Percentiles rank a stretch among this genome's conserved stretches.
These are phyloP conservation scores for Rhodamnia argentea DNA, from an alignment of 345 rosid genomes.

Conservation along the genomic window DNA sequence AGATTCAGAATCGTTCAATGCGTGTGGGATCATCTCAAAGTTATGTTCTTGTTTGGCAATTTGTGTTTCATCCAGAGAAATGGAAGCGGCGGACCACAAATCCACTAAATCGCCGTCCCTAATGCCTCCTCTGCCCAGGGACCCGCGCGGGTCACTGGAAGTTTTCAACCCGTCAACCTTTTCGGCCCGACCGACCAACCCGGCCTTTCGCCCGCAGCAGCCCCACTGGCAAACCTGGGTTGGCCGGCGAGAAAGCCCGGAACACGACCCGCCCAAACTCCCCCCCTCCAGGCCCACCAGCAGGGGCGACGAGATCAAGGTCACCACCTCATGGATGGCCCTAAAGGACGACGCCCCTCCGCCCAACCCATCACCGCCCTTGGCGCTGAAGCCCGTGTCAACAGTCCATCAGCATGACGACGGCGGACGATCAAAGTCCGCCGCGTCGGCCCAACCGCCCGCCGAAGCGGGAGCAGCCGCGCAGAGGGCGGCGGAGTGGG, in stretches of 20 bases:
- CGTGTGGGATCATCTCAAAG: not conserved
- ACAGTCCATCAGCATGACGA: not conserved
- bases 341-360: slow-evolving; percentile 29
- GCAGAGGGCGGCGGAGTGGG: slow-evolving; percentile 98
- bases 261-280: slow-evolving; percentile 7
- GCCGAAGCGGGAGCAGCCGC: slow-evolving; percentile 43
- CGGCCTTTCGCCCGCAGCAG: slow-evolving; percentile 29
- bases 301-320: slow-evolving; percentile 35
- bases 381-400: not conserved
- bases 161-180: slow-evolving; percentile 62
- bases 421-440: not conserved
- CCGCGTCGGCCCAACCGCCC: slow-evolving; percentile 2
- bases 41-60: not conserved
- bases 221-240: slow-evolving; percentile 41
- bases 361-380: not conserved
- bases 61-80: not conserved
- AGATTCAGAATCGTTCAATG: not conserved
- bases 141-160: slow-evolving; percentile 78
- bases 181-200: slow-evolving; percentile 44
- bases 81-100: not conserved
- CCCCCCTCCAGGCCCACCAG: slow-evolving; percentile 13
- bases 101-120: not conserved
- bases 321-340: slow-evolving; percentile 93
- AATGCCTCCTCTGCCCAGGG: slow-evolving; percentile 33
- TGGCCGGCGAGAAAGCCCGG: slow-evolving; percentile 23